phyloP scores from a whole-genome alignment of 148 eudicot species.

The Simmondsia chinensis region DNA sequence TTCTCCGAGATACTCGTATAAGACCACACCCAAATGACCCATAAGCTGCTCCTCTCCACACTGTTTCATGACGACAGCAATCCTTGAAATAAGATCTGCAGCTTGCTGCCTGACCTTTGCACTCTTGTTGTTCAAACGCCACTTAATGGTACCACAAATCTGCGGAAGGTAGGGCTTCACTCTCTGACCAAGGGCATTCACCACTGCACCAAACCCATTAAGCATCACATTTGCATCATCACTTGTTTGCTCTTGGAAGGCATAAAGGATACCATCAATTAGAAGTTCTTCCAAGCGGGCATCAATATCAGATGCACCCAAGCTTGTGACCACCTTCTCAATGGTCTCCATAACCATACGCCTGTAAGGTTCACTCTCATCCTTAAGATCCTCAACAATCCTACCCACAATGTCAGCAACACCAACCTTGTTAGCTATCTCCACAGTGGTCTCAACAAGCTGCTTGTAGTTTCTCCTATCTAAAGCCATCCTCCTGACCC shows the following conservation, averaged over 20 bases:
- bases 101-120: constrained; percentile 98
- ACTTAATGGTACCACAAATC: constrained; percentile 95
- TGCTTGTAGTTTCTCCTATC: constrained; percentile 91
- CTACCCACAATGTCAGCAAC: constrained; percentile 96
- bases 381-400: constrained; percentile 91
- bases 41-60: constrained; percentile 97
- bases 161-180: constrained; percentile 96
- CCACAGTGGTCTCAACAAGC: constrained; percentile 90
- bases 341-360: constrained; percentile 99
- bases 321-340: constrained; percentile 84
- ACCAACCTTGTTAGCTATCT: constrained; percentile 93
- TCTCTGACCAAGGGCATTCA: constrained; percentile 84
- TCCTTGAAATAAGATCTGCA: constrained; percentile 86
- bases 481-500: constrained; percentile 98
- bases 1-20: constrained; percentile 89
- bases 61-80: constrained; percentile 96
- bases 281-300: constrained; percentile 90
- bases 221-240: constrained; percentile 99
- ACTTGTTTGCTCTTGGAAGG: constrained; percentile 96
- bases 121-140: constrained; percentile 97
- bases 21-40: constrained; percentile 97
- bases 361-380: constrained; percentile 94
- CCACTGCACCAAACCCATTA: constrained; percentile 97
- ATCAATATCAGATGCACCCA: constrained; percentile 95
- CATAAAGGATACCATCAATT: constrained; percentile 91